Evolutionary conservation across 345 rosid genomes (phyloP).

Genomic region (Eucalyptus decipiens): DNA sequence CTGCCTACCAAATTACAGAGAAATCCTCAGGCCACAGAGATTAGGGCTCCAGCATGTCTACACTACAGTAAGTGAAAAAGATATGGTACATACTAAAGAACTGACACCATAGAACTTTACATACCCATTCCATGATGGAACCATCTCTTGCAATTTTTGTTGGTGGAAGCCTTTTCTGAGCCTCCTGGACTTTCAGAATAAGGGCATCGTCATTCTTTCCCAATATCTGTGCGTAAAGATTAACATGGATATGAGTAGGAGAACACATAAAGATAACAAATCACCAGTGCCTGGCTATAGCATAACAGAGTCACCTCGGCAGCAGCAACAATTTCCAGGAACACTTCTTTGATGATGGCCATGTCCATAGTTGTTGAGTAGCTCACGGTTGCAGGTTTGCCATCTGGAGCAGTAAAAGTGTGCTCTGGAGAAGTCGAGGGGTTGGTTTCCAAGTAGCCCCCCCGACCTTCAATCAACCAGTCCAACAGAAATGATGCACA

Average conservation of each 20-base stretch:
- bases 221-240: slow-evolving; percentile 38
- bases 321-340: slow-evolving; percentile 56
- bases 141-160: slow-evolving; percentile 77
- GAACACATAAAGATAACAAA: neutral
- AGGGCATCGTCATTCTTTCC: slow-evolving; percentile 49
- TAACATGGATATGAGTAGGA: neutral
- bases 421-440: slow-evolving; percentile 99
- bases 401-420: slow-evolving; percentile 65
- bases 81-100: neutral
- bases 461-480: slow-evolving; percentile 84
- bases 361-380: slow-evolving; percentile 96
- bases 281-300: neutral
- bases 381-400: slow-evolving; percentile 80
- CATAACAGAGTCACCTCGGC: slow-evolving; percentile 48
- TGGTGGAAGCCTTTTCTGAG: slow-evolving; percentile 67
- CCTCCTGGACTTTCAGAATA: slow-evolving; percentile 39
- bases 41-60: neutral
- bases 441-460: slow-evolving; percentile 75
- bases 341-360: slow-evolving; percentile 74
- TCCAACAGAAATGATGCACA: slow-evolving; percentile 72
- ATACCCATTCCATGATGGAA: slow-evolving; percentile 94
- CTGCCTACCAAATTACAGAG: slow-evolving; percentile 23
- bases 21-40: neutral
- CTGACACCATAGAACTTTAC: neutral
- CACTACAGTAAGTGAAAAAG: neutral